These are phyloP conservation scores for Penicillium diatomitis DNA, from an alignment of 495 filamentous ascomycete genomes.

Conservation along the genomic window DNA sequence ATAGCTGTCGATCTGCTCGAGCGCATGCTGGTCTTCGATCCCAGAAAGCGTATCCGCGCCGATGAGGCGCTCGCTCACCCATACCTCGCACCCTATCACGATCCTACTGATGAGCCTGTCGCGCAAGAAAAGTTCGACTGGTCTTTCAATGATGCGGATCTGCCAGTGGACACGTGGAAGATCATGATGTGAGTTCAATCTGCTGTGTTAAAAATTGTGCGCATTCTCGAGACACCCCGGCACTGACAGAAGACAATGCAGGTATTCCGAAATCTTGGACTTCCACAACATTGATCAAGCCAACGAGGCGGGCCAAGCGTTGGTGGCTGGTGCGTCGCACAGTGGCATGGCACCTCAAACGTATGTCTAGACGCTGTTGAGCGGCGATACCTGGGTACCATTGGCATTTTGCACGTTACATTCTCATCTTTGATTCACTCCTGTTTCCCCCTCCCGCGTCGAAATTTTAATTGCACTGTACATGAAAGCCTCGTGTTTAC, in stretches of 20 bases:
- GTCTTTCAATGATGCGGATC: constrained; percentile 99
- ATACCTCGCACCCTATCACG: constrained; percentile 93
- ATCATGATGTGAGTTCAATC: constrained; percentile 81
- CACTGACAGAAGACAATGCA: constrained; percentile 19
- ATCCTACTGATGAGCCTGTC: constrained; percentile 90
- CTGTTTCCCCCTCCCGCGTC: too few species aligned
- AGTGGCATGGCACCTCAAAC: constrained; percentile 15
- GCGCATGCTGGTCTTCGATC: constrained; percentile 95
- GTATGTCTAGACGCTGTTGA: constrained; percentile 20
- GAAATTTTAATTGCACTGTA: background rate
- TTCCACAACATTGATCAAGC: constrained; percentile 87
- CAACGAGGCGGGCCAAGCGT: constrained; percentile 28
- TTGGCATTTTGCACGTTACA: background rate
- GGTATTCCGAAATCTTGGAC: constrained; percentile 99
- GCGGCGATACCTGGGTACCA: background rate
- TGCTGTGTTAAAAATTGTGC: constrained; percentile 10
- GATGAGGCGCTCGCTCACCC: constrained; percentile 78
- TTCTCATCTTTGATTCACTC: constrained; percentile 2
- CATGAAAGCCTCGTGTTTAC: constrained; percentile 2
- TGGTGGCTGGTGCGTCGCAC: constrained; percentile 27
- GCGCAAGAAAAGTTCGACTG: constrained; percentile 98
- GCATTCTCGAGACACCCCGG: too few species aligned
- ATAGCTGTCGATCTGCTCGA: constrained; percentile 89
- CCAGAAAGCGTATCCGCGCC: constrained; percentile 81
- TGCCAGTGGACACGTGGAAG: constrained; percentile 99